Conservation (phyloP, 2,329 filamentous ascomycete genomes). For the Colletotrichum tropicale region DNA sequence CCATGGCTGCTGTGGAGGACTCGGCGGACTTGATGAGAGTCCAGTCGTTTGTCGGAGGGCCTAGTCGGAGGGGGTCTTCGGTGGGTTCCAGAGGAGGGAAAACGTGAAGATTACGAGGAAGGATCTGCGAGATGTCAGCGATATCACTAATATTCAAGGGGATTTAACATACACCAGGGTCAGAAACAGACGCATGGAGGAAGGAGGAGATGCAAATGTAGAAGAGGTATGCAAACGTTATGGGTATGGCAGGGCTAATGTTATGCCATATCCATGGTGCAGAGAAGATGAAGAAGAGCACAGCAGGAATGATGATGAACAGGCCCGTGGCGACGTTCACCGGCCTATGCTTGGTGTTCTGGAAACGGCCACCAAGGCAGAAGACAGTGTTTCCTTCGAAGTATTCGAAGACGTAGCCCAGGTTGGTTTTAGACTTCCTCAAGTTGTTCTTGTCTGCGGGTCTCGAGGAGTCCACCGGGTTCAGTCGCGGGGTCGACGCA, state of each 20-base stretch:
- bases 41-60: constrained; percentile 92
- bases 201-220: constrained; percentile 93
- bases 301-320: constrained; percentile 77
- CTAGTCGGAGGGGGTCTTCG: constrained; percentile 81
- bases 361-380: constrained; percentile 81
- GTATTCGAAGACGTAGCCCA: constrained; percentile 68
- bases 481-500: constrained; percentile 74
- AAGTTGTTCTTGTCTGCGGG: constrained; percentile 10
- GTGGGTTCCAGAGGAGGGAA: constrained; percentile 78
- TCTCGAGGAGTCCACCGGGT: constrained; percentile 44
- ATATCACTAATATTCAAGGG: not conserved
- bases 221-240: constrained; percentile 90
- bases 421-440: constrained; percentile 38
- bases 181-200: constrained; percentile 86
- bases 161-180: constrained; percentile 80
- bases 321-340: constrained; percentile 88
- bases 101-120: constrained; percentile 89
- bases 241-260: constrained; percentile 85
- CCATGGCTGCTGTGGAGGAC: constrained; percentile 83
- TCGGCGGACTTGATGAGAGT: constrained; percentile 84
- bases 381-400: constrained; percentile 95
- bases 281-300: constrained; percentile 85
- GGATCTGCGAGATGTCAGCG: constrained; percentile 61
- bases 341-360: constrained; percentile 86
- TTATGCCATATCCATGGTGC: constrained; percentile 86